Evolutionary conservation across 23 red algal genomes (phyloP).

Genomic region (Chondrus crispus): DNA sequence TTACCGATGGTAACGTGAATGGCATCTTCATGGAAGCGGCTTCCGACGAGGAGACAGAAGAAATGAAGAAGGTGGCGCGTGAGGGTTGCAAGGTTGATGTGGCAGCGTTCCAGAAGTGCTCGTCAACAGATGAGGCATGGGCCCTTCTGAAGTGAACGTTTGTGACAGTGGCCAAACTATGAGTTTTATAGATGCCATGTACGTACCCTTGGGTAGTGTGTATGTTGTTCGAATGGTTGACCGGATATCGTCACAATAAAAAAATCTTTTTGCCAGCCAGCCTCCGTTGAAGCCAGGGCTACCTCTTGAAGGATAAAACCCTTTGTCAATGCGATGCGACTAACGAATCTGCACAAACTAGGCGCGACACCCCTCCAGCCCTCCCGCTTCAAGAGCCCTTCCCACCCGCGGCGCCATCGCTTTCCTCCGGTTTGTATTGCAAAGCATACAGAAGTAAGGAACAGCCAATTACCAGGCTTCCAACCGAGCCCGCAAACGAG

Average conservation of each 20-base stretch:
- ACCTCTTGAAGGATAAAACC: no score
- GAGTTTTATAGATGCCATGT: no score
- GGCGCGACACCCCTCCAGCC: not conserved
- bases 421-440: not conserved
- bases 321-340: no score
- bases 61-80: conserved; percentile 77
- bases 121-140: conserved; percentile 20
- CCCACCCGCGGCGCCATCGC: not conserved
- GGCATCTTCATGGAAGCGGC: conserved; percentile 86
- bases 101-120: conserved; percentile 43
- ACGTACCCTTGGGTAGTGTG: no score
- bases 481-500: conserved; percentile 11
- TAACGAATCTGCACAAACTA: not conserved
- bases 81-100: conserved; percentile 62
- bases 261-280: no score
- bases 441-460: conserved; percentile 48
- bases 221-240: no score
- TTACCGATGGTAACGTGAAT: conserved; percentile 50
- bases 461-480: conserved; percentile 27
- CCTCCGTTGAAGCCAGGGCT: no score
- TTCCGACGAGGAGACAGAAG: conserved; percentile 67
- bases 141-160: conserved; percentile 11
- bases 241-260: no score
- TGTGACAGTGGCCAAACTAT: no score
- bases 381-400: not conserved